These are phyloP conservation scores for Myriangium duriaei DNA, from an alignment of 2,329 filamentous ascomycete species.

Conservation along the genomic window DNA sequence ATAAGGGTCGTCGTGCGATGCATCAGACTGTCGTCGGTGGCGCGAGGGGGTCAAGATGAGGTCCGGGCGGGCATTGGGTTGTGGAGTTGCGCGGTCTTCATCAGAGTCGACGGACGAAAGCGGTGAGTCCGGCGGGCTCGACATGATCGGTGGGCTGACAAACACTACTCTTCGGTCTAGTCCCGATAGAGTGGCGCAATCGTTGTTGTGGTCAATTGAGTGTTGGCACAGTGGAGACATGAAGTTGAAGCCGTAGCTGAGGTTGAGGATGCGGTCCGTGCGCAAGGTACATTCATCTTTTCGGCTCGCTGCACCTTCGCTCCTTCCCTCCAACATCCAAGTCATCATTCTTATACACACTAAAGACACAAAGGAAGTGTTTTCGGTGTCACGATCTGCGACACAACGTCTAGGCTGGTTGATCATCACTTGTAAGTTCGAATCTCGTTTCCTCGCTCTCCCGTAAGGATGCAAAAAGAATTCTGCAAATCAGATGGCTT, in stretches of 20 bases:
- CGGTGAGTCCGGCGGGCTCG: conserved; percentile 12
- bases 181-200: too few relatives aligned
- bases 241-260: conserved; percentile 1
- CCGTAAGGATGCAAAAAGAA: conserved; percentile 10
- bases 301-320: background rate
- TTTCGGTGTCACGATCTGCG: too few relatives aligned
- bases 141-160: conserved; percentile 4
- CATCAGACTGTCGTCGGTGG: conserved; percentile 6
- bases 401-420: too few relatives aligned
- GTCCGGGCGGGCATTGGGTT: background rate
- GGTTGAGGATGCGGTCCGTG: conserved; percentile 3
- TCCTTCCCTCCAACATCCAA: background rate
- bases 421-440: background rate
- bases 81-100: conserved; percentile 32
- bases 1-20: conserved; percentile 9
- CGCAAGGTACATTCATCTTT: background rate
- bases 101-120: conserved; percentile 54
- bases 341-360: background rate
- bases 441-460: background rate
- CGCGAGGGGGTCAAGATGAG: conserved; percentile 5
- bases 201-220: too few relatives aligned
- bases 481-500: conserved; percentile 11
- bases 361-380: too few relatives aligned
- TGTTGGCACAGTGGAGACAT: too few relatives aligned
- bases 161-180: background rate